Evolutionary conservation across 1,139 yeast genomes (phyloP), one percentile per base, ranked within the genome.

Genomic region (Neolecta irregularis): DNA sequence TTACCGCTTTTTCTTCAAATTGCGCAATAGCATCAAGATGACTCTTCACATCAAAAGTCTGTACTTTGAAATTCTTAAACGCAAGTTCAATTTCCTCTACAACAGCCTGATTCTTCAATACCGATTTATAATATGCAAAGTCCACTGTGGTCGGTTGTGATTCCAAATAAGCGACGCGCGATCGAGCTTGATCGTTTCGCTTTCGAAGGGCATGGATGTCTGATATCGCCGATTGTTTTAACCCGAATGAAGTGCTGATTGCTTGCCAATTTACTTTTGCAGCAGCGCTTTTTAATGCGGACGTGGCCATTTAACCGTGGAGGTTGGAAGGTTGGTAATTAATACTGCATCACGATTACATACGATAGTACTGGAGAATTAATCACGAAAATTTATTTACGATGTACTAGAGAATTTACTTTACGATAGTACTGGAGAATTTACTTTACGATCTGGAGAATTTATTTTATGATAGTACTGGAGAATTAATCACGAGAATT

Each of bases 121-220:
- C 65, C 18, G 74, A 62, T 55, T 75, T 77, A 74, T 85, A 88
- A 61, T 73, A 67, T 38, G 66, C 60, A 49, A 85, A 88, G 62
- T 88, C 94, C 45, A 88, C 81, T 30, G 65, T 66, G 43, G 80
- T 67, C 45, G 81, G 61, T 62, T 79, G 88, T 50, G 68, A 64
- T 55, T 72, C 65, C 51, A 85, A 68, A 44, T 73, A 74, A 49
- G 67, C 62, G 51, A 78, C 64, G 55, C 70, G 70, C 64, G 81
- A 77, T 66, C 83, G 77, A 51, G 98, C 96, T 58, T 88, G 98
- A 54, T 88, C 96, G 62, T 81, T 77, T 71, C 99, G 79, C 78
- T 91, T 88, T 67, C 85, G 88, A 77, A 88, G 88, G 30, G 92
- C 71, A 41, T 88, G 71, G 57, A 88, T 68, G 32, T 93, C 72